Evolutionary conservation across 345 rosid species (phyloP), one percentile per base, ranked within the genome.

Genomic region (Noccaea caerulescens): DNA sequence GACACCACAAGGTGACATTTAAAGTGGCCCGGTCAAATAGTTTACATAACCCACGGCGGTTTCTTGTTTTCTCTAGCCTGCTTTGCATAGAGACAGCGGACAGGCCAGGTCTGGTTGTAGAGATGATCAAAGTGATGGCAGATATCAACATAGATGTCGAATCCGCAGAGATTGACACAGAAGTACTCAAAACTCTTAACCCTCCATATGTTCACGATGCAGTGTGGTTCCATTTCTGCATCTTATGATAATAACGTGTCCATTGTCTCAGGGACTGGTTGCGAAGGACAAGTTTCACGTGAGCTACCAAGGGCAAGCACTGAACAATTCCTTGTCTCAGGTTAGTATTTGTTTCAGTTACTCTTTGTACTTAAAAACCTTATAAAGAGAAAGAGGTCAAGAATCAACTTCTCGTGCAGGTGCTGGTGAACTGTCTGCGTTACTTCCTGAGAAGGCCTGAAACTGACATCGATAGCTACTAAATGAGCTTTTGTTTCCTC

Each of bases 211-310:
- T 66, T 47, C 66, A 50, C 61, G 30, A 42, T 51, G 49, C 0
- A 53, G 9, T 49, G 45, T 51, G 61, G 39, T 25, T 60, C 65
- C 50, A 42, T 39, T 27, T 46, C 30, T n/a, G 27, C 7, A 10
- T 23, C 7, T 16, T 63, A 6, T 8, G 18, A 6, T 57, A 63
- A 2, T 14, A 55, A 51, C 5, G 10, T 50, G 0, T 14, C n/a
- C 16, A 3, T 68, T 71, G 69, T 63, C 25, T 33, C 63, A 94
- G 99, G 99, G 99, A 44, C 75, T 94, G 81, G 80, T 91, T 52
- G 99, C 99, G 4, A 91, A 88, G 78, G 97, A 91, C 83, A 89
- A 87, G 71, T 89, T 94, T 67, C 93, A 89, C 76, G 97, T 94
- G 58, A 91, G 99, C 90, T 94, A 94, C 81, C 58, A 90, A 81